Conservation (phyloP, 257 asterid genomes). For the Solanum raphanifolium region DNA sequence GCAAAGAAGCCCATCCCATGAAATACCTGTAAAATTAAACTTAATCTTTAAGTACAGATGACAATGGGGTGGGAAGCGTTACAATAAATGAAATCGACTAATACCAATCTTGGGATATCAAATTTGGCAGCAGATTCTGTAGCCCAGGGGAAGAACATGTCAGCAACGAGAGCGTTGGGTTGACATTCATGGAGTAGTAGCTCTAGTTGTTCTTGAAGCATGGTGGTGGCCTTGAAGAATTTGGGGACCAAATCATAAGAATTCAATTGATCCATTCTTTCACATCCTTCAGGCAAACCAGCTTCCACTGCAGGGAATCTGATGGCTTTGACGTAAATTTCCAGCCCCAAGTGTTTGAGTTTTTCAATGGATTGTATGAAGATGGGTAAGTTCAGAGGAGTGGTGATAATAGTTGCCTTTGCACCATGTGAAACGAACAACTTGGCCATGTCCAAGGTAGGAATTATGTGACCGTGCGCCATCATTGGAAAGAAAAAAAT, state of each 20-base stretch:
- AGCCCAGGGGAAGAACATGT: background rate
- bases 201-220: background rate
- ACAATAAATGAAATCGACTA: too few relatives aligned
- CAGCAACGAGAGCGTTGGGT: background rate
- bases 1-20: constrained; percentile 40
- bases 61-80: too few relatives aligned
- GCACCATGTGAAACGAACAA: constrained; percentile 12
- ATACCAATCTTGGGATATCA: background rate
- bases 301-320: constrained; percentile 7
- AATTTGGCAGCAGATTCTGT: background rate
- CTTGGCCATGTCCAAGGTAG: constrained; percentile 17
- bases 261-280: background rate
- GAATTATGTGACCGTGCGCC: constrained; percentile 23
- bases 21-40: background rate
- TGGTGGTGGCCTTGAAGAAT: background rate
- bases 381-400: constrained; percentile 1
- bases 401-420: constrained; percentile 5
- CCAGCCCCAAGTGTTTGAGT: background rate
- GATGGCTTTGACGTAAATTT: background rate
- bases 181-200: background rate
- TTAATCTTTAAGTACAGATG: too few relatives aligned
- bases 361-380: background rate
- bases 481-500: constrained; percentile 19
- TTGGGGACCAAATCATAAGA: background rate
- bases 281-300: constrained; percentile 1